phyloP scores from a whole-genome alignment of 768 basidiomycete species.

The Pulveroboletus frians region DNA sequence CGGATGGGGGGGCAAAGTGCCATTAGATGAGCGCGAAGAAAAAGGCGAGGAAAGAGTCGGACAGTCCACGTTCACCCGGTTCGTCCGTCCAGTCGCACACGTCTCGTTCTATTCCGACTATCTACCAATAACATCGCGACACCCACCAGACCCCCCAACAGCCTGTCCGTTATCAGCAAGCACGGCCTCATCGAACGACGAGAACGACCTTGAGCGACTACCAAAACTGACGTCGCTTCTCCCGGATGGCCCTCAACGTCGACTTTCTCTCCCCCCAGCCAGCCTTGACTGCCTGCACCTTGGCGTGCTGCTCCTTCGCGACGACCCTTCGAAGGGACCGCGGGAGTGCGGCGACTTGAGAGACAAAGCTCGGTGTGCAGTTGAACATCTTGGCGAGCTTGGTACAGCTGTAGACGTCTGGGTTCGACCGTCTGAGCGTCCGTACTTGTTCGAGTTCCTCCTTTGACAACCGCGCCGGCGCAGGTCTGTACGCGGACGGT shows the following conservation, averaged over 20 bases:
- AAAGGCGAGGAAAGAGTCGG: neutral
- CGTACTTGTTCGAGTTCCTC: conserved; percentile 54
- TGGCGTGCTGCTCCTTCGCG: conserved; percentile 39
- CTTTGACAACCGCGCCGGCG: conserved; percentile 42
- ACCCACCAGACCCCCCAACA: neutral
- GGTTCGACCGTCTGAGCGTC: conserved; percentile 52
- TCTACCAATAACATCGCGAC: neutral
- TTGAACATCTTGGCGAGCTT: conserved; percentile 74
- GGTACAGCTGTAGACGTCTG: conserved; percentile 52
- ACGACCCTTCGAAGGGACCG: conserved; percentile 43
- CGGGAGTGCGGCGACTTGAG: conserved; percentile 56
- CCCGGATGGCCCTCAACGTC: conserved; percentile 55
- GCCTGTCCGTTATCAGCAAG: conserved; percentile 2
- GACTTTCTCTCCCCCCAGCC: conserved; percentile 71
- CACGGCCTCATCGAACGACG: neutral
- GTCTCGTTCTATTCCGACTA: too few relatives aligned
- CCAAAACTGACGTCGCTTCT: conserved; percentile 71
- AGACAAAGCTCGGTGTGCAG: conserved; percentile 66
- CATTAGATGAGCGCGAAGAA: conserved; percentile 3
- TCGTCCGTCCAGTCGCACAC: neutral
- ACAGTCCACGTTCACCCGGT: neutral
- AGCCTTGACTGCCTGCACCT: conserved; percentile 43
- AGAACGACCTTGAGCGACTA: conserved; percentile 31
- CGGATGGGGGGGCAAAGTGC: neutral
- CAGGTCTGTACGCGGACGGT: conserved; percentile 32